A percentile compares a stretch with the other conserved stretches of the same genome.
Conservation (phyloP, 495 filamentous ascomycete species). For the Talaromyces proteolyticus region DNA sequence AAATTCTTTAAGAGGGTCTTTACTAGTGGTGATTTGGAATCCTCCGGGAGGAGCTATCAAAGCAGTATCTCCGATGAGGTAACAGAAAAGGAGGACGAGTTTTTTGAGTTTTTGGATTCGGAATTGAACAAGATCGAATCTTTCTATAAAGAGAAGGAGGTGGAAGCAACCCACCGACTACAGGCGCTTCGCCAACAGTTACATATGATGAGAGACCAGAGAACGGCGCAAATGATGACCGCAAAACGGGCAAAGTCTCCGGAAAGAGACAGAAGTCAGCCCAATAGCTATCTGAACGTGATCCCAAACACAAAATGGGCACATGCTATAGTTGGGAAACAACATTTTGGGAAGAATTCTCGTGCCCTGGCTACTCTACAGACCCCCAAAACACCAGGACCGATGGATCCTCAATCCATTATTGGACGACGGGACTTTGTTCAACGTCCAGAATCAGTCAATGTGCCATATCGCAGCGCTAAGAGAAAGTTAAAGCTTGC, state of each 20-base stretch:
- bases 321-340: slow-evolving; percentile 19
- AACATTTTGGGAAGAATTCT: slow-evolving; percentile 51
- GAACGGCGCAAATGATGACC: slow-evolving; percentile 60
- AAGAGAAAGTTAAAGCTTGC: slow-evolving; percentile 89
- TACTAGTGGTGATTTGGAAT: slow-evolving; percentile 20
- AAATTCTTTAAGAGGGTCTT: slow-evolving; percentile 33
- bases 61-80: slow-evolving; percentile 44
- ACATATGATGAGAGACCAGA: slow-evolving; percentile 78
- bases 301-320: slow-evolving; percentile 15
- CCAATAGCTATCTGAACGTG: slow-evolving; percentile 3
- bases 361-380: slow-evolving; percentile 47
- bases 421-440: slow-evolving; percentile 55
- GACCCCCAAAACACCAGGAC: slow-evolving; percentile 33
- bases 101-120: slow-evolving; percentile 69
- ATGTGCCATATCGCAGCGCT: slow-evolving; percentile 73
- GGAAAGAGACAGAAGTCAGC: neutral
- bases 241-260: slow-evolving; percentile 21
- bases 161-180: slow-evolving; percentile 69
- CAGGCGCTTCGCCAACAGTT: slow-evolving; percentile 68
- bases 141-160: slow-evolving; percentile 79
- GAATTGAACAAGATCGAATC: slow-evolving; percentile 81
- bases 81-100: slow-evolving; percentile 62
- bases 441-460: slow-evolving; percentile 42
- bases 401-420: slow-evolving; percentile 21
- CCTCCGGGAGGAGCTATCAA: slow-evolving; percentile 24